Base-by-base conservation (phyloP, 768 basidiomycete species). In the Scleroderma bovista region DNA sequence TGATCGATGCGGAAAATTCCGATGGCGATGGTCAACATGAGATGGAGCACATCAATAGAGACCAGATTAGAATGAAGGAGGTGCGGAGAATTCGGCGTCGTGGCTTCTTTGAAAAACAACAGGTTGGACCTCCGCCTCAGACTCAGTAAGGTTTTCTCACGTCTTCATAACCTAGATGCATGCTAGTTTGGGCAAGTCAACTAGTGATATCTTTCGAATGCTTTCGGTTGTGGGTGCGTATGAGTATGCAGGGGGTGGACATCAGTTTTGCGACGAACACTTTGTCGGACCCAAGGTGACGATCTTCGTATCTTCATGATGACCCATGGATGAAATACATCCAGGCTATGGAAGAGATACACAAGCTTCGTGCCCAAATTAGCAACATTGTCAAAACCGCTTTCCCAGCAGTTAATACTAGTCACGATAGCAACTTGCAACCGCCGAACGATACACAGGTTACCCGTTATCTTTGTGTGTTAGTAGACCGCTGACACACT, bases 291-390 rank as follows among this genome's bases (percentile, higher is more conserved):
- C 77, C 0, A 98, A 97, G 77, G 94, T 93, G 59, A 32, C 72
- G 43, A 22, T 37, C 12, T 44, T 46, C 31, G 6, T 16, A 45
- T 29, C 23, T 37, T 24, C 8, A 44, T 40, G n/a, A n/a, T n/a
- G 5, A 45, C 32, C 55, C 26, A 9, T 29, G 26, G 26, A 29
- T 29, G 26, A 60, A 7, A 44, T 26, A 7, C 48, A 24, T 17
- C 8, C 15, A 97, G 94, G 90, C 93, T 0, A 98, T 99, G 94
- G 90, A 96, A 69, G 96, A 99, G 71, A 95, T 96, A 32, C 96
- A 94, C 67, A 97, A 98, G 64, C 75, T 99, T 5, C 81, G 93
- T 32, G 77, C 82, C 0, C 96, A 99, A 60, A 86, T 99, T 50
- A 87, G 80, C 58, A 80, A 78, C 50, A 93, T 98, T 40, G 88